These are phyloP conservation scores for Tricholoma flavovirens DNA, from an alignment of 768 basidiomycete species.

Conservation along the genomic window DNA sequence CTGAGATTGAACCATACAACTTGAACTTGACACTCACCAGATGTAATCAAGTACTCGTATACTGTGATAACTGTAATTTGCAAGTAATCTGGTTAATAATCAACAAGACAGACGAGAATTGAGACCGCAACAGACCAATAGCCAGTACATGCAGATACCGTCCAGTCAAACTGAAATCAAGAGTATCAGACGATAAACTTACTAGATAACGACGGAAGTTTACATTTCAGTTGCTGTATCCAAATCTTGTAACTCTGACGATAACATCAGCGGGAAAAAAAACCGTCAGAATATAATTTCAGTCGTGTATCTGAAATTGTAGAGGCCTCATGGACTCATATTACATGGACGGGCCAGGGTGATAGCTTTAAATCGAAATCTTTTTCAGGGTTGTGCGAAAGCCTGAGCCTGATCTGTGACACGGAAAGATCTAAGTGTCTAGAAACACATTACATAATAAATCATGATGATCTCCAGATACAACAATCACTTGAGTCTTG, in stretches of 20 bases:
- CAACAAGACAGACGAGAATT: background rate
- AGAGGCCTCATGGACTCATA: too few relatives aligned
- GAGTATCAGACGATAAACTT: background rate
- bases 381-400: too few relatives aligned
- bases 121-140: background rate
- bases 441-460: too few relatives aligned
- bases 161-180: background rate
- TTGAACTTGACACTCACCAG: background rate
- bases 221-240: background rate
- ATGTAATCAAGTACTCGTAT: constrained; percentile 1
- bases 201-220: too few relatives aligned
- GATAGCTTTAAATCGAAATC: too few relatives aligned
- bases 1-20: background rate
- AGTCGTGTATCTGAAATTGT: too few relatives aligned
- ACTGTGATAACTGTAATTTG: background rate
- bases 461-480: too few relatives aligned
- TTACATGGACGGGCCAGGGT: too few relatives aligned
- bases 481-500: too few relatives aligned
- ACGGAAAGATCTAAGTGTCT: too few relatives aligned
- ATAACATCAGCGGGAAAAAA: background rate
- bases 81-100: too few relatives aligned
- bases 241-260: background rate
- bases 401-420: too few relatives aligned
- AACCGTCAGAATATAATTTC: background rate
- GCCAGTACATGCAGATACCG: background rate